Conservation (phyloP, 202 grass and related monocot genomes). For the Setaria italica region DNA sequence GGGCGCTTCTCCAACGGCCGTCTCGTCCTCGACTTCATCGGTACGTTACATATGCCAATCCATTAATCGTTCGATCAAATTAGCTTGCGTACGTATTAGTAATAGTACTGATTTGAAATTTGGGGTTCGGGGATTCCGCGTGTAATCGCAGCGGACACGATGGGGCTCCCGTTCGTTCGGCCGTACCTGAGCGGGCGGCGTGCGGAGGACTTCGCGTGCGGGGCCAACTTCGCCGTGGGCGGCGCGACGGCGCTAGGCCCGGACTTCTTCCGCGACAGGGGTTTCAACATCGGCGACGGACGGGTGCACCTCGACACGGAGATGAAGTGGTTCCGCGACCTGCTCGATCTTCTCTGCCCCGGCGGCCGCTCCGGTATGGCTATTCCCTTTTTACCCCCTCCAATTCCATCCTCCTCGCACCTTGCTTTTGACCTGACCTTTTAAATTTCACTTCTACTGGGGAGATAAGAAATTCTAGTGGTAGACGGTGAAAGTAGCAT, state of each 20-base stretch:
- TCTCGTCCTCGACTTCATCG: constrained; percentile 70
- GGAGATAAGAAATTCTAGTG: constrained; percentile 1
- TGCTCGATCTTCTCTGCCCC: constrained; percentile 57
- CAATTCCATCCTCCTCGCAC: not conserved
- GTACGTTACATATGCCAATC: constrained; percentile 22
- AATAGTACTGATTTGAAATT: constrained; percentile 9
- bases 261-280: constrained; percentile 63
- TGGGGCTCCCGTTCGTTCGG: constrained; percentile 64
- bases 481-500: not conserved
- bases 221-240: constrained; percentile 80
- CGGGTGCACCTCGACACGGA: constrained; percentile 60
- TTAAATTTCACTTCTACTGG: not conserved
- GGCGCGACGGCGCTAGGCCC: constrained; percentile 74
- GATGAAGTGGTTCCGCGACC: constrained; percentile 74
- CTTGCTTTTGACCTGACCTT: constrained; percentile 15
- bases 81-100: not conserved
- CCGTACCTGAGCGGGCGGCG: constrained; percentile 56
- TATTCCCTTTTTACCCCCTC: not conserved
- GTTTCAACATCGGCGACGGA: constrained; percentile 48
- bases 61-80: not conserved
- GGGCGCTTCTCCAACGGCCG: constrained; percentile 77
- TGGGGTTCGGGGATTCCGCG: not conserved
- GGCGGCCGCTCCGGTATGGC: constrained; percentile 35
- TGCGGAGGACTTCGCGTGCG: constrained; percentile 54
- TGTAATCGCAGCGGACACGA: constrained; percentile 58